phyloP scores from a whole-genome alignment of 2,329 filamentous ascomycete species.

The Triangularia verruculosa region DNA sequence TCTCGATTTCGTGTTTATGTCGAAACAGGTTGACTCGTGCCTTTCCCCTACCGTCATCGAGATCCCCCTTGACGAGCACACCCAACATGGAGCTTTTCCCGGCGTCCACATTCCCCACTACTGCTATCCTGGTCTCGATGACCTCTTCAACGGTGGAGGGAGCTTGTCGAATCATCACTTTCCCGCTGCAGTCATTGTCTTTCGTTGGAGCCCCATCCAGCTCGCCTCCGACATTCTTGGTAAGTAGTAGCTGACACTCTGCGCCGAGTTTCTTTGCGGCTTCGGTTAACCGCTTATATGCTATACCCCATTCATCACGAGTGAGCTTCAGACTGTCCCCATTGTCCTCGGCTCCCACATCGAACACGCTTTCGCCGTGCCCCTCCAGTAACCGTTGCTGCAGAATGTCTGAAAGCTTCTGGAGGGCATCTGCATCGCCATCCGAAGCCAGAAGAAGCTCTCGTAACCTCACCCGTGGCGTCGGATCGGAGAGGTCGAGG shows the following conservation, averaged over 20 bases:
- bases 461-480: slow-evolving; percentile 66
- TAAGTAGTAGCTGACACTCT: slow-evolving; percentile 78
- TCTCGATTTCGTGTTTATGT: slow-evolving; percentile 97
- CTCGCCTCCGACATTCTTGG: slow-evolving; percentile 81
- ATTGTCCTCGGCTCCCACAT: slow-evolving; percentile 86
- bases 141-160: slow-evolving; percentile 77
- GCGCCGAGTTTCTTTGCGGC: slow-evolving; percentile 65
- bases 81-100: slow-evolving; percentile 96
- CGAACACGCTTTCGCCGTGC: slow-evolving; percentile 85
- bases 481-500: slow-evolving; percentile 73
- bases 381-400: slow-evolving; percentile 73
- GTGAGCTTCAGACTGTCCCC: slow-evolving; percentile 79
- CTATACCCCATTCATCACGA: slow-evolving; percentile 70
- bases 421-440: slow-evolving; percentile 58
- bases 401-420: slow-evolving; percentile 63
- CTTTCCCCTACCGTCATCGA: slow-evolving; percentile 91
- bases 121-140: slow-evolving; percentile 93
- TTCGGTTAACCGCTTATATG: slow-evolving; percentile 62
- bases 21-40: slow-evolving; percentile 94
- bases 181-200: slow-evolving; percentile 76
- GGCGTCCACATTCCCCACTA: slow-evolving; percentile 96
- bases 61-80: slow-evolving; percentile 89
- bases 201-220: slow-evolving; percentile 68
- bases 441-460: slow-evolving; percentile 62
- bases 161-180: slow-evolving; percentile 74